These are phyloP conservation scores for Fusarium floridanum DNA, from an alignment of 2,329 filamentous ascomycete species.

Conservation along the genomic window DNA sequence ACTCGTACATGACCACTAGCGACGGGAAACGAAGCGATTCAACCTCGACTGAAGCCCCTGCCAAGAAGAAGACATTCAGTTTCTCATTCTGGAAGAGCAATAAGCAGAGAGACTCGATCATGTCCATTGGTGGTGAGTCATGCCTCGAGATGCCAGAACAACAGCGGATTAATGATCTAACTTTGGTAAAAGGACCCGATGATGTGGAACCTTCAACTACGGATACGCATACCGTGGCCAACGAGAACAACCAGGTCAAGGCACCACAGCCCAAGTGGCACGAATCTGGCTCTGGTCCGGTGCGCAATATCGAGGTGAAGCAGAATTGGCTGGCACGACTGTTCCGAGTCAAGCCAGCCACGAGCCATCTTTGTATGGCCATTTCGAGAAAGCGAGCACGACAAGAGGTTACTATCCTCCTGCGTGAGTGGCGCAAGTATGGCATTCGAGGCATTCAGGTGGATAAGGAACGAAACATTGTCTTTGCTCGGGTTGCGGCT, in stretches of 20 bases:
- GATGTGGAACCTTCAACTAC: constrained; percentile 24
- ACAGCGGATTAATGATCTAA: constrained; percentile 9
- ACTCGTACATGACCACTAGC: constrained; percentile 40
- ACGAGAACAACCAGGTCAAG: constrained; percentile 28
- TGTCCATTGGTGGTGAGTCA: constrained; percentile 60
- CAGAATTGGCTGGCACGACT: constrained; percentile 92
- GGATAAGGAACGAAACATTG: constrained; percentile 82
- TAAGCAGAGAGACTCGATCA: constrained; percentile 58
- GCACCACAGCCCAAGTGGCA: constrained; percentile 45
- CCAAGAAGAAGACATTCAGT: constrained; percentile 66
- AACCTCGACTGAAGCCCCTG: constrained; percentile 41
- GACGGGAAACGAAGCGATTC: constrained; percentile 45
- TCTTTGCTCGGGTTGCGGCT: constrained; percentile 82
- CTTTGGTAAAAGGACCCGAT: constrained; percentile 20
- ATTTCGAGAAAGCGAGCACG: constrained; percentile 77
- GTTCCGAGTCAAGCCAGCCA: constrained; percentile 89
- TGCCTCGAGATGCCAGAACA: background rate
- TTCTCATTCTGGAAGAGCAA: constrained; percentile 68
- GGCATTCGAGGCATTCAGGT: constrained; percentile 85
- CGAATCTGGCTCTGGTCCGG: constrained; percentile 53
- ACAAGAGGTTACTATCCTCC: constrained; percentile 79
- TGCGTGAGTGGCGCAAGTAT: constrained; percentile 84
- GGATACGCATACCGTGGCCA: constrained; percentile 38
- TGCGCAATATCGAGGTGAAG: constrained; percentile 73
- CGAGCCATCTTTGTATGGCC: constrained; percentile 79